A percentile compares a stretch with the other conserved stretches of the same genome.
Conservation (phyloP, 2,329 filamentous ascomycete genomes). For the Colletotrichum falcatum region DNA sequence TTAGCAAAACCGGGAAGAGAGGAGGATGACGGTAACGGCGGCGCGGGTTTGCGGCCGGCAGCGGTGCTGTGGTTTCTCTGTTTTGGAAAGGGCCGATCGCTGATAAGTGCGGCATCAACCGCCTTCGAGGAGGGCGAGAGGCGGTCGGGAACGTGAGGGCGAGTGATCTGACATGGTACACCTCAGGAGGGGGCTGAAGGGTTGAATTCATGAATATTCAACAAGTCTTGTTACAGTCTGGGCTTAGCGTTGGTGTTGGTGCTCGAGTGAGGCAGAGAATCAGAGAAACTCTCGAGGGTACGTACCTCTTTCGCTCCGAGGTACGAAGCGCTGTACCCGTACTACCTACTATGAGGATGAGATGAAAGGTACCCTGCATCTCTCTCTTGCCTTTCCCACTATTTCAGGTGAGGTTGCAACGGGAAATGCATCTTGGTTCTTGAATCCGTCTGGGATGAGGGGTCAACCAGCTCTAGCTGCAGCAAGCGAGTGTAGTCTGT, state of each 20-base stretch:
- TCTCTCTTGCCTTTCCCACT: conserved; percentile 15
- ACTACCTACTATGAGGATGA: not conserved
- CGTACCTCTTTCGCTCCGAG: not conserved
- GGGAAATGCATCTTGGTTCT: conserved; percentile 8
- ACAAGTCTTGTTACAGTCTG: conserved; percentile 12
- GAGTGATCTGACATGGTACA: not conserved
- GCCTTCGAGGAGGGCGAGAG: not conserved
- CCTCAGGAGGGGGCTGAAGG: conserved; percentile 14
- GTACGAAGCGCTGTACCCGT: not conserved
- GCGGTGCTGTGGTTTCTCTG: not conserved
- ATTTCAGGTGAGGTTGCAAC: conserved; percentile 17
- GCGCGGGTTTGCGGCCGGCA: not conserved
- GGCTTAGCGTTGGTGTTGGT: conserved; percentile 28
- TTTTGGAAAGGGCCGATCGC: conserved; percentile 15
- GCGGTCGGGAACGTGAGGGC: not conserved
- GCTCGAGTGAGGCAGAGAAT: not conserved
- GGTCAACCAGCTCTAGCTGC: not conserved
- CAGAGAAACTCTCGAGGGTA: not conserved
- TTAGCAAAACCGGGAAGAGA: not conserved
- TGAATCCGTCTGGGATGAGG: not conserved
- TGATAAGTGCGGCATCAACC: conserved; percentile 29
- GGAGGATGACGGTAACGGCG: conserved; percentile 26
- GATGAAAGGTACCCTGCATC: conserved; percentile 11
- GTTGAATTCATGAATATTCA: conserved; percentile 14
- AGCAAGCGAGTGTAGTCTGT: not conserved